Base-by-base conservation (phyloP, 768 basidiomycete species). In the Termitomyces sp. region DNA sequence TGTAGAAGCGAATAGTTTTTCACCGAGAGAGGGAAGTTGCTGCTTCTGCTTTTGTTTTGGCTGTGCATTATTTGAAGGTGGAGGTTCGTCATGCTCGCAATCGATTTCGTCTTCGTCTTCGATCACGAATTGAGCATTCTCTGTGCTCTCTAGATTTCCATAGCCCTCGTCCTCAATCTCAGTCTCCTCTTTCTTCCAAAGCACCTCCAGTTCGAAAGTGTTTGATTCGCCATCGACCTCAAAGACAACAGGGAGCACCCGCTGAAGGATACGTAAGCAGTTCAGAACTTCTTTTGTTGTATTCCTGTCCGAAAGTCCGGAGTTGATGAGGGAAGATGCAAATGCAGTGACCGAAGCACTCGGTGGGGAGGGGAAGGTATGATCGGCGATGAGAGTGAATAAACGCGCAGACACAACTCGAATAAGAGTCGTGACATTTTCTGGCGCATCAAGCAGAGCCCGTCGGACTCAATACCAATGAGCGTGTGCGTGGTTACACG, bases 231-330 rank as follows among this genome's bases (percentile, higher is more conserved):
- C 83, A 58, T 89, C 86, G 34, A 84, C 75, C 64, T 89, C 90
- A 63, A 95, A 94, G 42, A 98, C 72, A n/a, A 95, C 85, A 3
- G 95, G 95, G 16, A 98, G 74, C 19, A 98, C 80, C 48, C 97
- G 83, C 57, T 92, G 88, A 19, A 99, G 80, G 8, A 98, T 83
- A 28, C 96, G 82, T n/a, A 98, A 67, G 66, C 94, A 94, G 66
- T 97, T 98, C 44, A 99, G 77, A 4, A 87, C 91, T 68, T 98
- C 89, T 62, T 88, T 92, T 2, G 89, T 88, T 28, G 93, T 76
- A 63, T 84, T 91, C 60, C 81, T 78, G 58, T 83, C 85, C 5
- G 75, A 69, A 19, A 79, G 73, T 27, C 77, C 75, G 17, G 76
- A 67, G 62, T 85, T 88, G 61, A 91, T 87, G 63, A 91, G 76